A percentile compares a stretch with the other conserved stretches of the same genome.
Conservation (phyloP, 2,329 filamentous ascomycete species). For the Chaetomiaceae sp. region DNA sequence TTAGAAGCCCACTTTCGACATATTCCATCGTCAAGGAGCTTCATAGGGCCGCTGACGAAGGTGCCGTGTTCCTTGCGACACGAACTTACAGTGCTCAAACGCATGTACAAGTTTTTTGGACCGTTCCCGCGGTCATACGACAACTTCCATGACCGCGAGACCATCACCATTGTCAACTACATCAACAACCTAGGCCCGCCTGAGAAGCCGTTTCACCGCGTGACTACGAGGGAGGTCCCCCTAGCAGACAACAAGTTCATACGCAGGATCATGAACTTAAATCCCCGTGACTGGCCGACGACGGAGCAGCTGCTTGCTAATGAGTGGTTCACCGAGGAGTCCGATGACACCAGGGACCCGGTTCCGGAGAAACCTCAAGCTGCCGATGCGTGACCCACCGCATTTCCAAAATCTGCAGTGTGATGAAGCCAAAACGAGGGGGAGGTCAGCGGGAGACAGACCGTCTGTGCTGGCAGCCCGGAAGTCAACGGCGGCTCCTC, state of each 20-base stretch:
- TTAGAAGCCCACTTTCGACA: slow-evolving; percentile 24
- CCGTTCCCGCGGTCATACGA: slow-evolving; percentile 21
- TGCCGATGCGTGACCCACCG: background rate
- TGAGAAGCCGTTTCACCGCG: slow-evolving; percentile 23
- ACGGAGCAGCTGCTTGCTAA: slow-evolving; percentile 27
- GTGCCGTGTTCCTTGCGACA: slow-evolving; percentile 29
- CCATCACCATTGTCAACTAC: slow-evolving; percentile 21
- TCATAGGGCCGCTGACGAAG: slow-evolving; percentile 24
- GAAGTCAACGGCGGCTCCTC: too few species aligned
- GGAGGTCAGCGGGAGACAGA: too few species aligned
- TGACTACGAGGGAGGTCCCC: slow-evolving; percentile 22
- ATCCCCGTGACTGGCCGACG: slow-evolving; percentile 29
- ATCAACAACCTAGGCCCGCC: slow-evolving; percentile 23
- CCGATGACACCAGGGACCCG: slow-evolving; percentile 21
- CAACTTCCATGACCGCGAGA: slow-evolving; percentile 21
- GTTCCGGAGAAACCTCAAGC: slow-evolving; percentile 3
- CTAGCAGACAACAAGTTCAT: slow-evolving; percentile 27
- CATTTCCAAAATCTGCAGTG: too few species aligned
- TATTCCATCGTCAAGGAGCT: slow-evolving; percentile 27
- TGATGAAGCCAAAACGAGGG: too few species aligned
- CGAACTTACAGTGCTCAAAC: slow-evolving; percentile 26
- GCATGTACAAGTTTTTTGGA: slow-evolving; percentile 27
- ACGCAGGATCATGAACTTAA: slow-evolving; percentile 28
- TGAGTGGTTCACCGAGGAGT: slow-evolving; percentile 28
- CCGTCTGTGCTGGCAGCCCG: too few species aligned